Evolutionary conservation across 306 rosid genomes (phyloP), one percentile per base, ranked within the genome.

Genomic region (Corylus americana): DNA sequence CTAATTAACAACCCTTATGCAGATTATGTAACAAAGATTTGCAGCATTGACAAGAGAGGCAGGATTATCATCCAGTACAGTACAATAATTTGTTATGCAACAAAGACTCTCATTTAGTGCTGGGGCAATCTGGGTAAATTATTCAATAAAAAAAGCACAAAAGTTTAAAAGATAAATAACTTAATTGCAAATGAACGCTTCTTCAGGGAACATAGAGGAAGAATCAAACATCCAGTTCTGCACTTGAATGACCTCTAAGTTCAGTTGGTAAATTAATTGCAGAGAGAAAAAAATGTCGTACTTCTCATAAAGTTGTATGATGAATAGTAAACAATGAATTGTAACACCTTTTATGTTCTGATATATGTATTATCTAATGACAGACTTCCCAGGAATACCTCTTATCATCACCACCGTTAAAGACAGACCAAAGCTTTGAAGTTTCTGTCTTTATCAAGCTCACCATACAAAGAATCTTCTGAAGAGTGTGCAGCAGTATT

Each of bases 381-480:
- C 12, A 50, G 55, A 14, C 55, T 50, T 50, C 55, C 54, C 55
- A 50, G 5, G 55, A 3, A 50, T 14, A 50, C 55, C 16, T 50
- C 55, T 50, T 12, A 50, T 14, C 13, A 50, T 42, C 18, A 50
- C 55, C 12, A 58, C 14, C 13, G 13, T 58, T 22, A 27, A 8
- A 22, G 66, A 58, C 37, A 58, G 16, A 4, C 37, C 20, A 58
- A 22, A 20, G 66, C 11, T 14, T 58, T 58, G 29, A 27, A 9
- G 66, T 58, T 58, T 58, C 66, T 20, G 16, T 58, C 66, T 58
- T 11, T 58, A 58, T 58, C 66, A 58, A 58, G 66, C 37, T 58
- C 66, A 58, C 14, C 35, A 14, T 58, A 58, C 64, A 20, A 58
- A 58, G 1, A 18, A 25, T 58, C 29, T 58, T 58, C 27, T 58